A percentile compares a stretch with the other conserved stretches of the same genome.
These are phyloP conservation scores for Yamadazyma nakazawae DNA, from an alignment of 805 yeast species.

Conservation along the genomic window DNA sequence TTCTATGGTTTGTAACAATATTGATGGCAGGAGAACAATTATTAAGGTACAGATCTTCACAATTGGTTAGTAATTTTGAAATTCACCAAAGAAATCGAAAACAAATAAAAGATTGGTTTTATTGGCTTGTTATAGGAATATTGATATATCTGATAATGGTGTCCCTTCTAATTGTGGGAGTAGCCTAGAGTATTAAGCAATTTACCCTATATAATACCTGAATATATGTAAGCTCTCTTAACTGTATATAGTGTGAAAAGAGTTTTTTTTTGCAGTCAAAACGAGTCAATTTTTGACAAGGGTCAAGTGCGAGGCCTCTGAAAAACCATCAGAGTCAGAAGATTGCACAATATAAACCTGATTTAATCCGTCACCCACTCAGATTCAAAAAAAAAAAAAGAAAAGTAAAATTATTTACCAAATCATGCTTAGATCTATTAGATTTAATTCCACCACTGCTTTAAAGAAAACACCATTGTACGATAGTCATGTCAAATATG, in stretches of 20 bases:
- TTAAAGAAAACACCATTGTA: conserved; percentile 73
- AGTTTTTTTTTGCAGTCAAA: neutral
- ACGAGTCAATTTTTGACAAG: neutral
- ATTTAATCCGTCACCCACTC: neutral
- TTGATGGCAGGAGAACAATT: neutral
- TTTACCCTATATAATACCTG: too few relatives aligned
- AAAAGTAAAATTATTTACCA: neutral
- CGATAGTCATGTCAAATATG: conserved; percentile 71
- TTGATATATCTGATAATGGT: conserved; percentile 1
- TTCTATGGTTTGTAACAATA: conserved; percentile 2
- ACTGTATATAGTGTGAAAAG: too few relatives aligned
- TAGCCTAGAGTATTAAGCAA: neutral
- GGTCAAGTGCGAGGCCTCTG: conserved; percentile 1
- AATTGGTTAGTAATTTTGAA: neutral
- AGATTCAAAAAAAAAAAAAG: neutral
- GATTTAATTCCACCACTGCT: conserved; percentile 23
- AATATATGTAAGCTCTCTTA: too few relatives aligned
- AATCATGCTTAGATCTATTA: conserved; percentile 14
- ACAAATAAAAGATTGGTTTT: neutral
- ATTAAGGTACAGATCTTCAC: neutral
- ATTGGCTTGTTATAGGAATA: conserved; percentile 1
- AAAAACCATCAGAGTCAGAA: conserved; percentile 3
- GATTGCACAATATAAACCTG: neutral
- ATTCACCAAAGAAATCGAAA: neutral
- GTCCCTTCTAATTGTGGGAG: neutral